Evolutionary conservation across 495 filamentous ascomycete species (phyloP).

Genomic region (Neurospora sublineolata): DNA sequence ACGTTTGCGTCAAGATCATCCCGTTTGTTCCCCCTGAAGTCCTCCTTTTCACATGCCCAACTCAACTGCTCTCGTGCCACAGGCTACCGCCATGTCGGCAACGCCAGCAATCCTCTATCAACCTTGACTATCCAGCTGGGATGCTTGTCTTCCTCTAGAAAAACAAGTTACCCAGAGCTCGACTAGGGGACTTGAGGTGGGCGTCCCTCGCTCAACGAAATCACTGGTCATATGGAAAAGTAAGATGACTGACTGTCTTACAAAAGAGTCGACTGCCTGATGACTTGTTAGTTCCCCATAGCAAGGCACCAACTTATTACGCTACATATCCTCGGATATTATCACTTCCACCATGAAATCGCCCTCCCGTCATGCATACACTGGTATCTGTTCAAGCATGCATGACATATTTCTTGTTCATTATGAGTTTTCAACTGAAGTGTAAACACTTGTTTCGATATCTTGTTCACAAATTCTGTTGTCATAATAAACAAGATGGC

Average conservation of each 20-base stretch:
- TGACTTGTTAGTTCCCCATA: not conserved
- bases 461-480: not conserved
- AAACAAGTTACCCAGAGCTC: not conserved
- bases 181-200: not conserved
- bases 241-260: not conserved
- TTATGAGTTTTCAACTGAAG: not conserved
- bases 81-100: not conserved
- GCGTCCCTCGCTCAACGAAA: not conserved
- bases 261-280: not conserved
- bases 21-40: not conserved
- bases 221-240: not conserved
- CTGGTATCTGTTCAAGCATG: not conserved
- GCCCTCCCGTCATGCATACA: not conserved
- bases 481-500: not conserved
- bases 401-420: not conserved
- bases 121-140: not conserved
- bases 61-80: not conserved
- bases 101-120: not conserved
- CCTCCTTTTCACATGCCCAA: not conserved
- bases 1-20: not conserved
- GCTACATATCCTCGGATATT: not conserved
- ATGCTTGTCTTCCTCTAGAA: not conserved
- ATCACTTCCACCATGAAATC: not conserved
- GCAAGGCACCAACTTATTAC: not conserved
- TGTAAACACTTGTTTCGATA: not conserved